A percentile compares a stretch with the other conserved stretches of the same genome.
Conservation (phyloP, 768 basidiomycete genomes). For the Russula foetens region DNA sequence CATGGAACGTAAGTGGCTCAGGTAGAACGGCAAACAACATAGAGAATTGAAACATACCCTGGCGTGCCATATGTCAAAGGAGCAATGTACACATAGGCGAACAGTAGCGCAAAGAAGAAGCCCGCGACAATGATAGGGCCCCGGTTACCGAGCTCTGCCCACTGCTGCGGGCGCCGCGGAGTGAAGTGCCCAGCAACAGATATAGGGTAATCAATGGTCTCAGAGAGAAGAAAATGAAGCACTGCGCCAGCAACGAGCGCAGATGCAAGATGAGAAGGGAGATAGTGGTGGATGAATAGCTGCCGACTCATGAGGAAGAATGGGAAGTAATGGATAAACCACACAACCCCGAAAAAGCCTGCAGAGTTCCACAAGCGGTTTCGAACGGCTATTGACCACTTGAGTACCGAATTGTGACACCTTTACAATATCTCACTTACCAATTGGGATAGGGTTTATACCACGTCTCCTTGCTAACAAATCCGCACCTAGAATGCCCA, state of each 20-base stretch:
- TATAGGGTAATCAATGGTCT: slow-evolving; percentile 87
- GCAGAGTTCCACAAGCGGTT: slow-evolving; percentile 93
- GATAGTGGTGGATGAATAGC: slow-evolving; percentile 95
- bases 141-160: slow-evolving; percentile 69
- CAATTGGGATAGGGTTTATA: slow-evolving; percentile 75
- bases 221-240: slow-evolving; percentile 82
- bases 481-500: slow-evolving; percentile 88
- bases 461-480: slow-evolving; percentile 80
- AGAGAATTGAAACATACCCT: slow-evolving; percentile 49
- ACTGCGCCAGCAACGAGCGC: slow-evolving; percentile 89
- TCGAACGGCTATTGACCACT: slow-evolving; percentile 57
- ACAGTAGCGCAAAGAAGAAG: slow-evolving; percentile 53
- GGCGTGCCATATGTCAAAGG: slow-evolving; percentile 97
- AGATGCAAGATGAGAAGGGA: slow-evolving; percentile 91
- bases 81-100: slow-evolving; percentile 65
- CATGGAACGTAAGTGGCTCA: slow-evolving; percentile 12
- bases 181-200: slow-evolving; percentile 68
- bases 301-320: slow-evolving; percentile 99
- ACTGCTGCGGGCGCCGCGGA: slow-evolving; percentile 33
- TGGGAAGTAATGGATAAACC: slow-evolving; percentile 93
- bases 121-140: slow-evolving; percentile 57
- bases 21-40: not conserved
- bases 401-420: not conserved
- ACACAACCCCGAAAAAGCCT: slow-evolving; percentile 91
- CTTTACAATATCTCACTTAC: slow-evolving; percentile 43